Conservation (phyloP, 2,329 filamentous ascomycete species). For the Juglanconis sp. region DNA sequence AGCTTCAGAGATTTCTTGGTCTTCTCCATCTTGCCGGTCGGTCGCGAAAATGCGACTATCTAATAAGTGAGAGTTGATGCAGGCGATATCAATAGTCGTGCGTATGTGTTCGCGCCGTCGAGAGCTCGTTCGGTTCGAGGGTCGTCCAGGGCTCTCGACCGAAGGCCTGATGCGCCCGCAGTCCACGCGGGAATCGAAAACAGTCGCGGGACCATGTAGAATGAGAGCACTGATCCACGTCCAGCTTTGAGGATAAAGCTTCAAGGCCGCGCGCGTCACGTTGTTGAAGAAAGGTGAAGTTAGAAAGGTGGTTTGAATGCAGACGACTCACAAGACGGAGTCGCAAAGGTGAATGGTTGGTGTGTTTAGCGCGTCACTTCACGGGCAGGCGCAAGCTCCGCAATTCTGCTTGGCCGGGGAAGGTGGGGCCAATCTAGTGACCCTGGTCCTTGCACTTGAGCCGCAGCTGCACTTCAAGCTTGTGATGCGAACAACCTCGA, state of each 20-base stretch:
- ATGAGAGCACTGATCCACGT: background rate
- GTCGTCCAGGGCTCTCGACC: background rate
- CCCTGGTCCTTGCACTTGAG: background rate
- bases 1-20: conserved; percentile 18
- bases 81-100: background rate
- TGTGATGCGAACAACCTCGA: background rate
- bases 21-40: conserved; percentile 11
- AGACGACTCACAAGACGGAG: background rate
- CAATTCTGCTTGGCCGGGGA: background rate
- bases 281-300: background rate
- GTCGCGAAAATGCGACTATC: no score
- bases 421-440: background rate
- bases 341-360: background rate
- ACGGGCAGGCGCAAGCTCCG: background rate
- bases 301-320: background rate
- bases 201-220: background rate
- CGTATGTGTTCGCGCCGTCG: background rate
- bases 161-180: background rate
- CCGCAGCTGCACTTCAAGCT: conserved; percentile 1
- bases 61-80: background rate
- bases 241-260: background rate
- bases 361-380: background rate
- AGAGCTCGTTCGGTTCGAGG: background rate
- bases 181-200: background rate
- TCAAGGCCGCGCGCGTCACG: background rate